Percentiles rank a stretch among this genome's conserved stretches.
Evolutionary conservation across 2,329 filamentous ascomycete genomes (phyloP).

Genomic region (Acrocalymma vagum): DNA sequence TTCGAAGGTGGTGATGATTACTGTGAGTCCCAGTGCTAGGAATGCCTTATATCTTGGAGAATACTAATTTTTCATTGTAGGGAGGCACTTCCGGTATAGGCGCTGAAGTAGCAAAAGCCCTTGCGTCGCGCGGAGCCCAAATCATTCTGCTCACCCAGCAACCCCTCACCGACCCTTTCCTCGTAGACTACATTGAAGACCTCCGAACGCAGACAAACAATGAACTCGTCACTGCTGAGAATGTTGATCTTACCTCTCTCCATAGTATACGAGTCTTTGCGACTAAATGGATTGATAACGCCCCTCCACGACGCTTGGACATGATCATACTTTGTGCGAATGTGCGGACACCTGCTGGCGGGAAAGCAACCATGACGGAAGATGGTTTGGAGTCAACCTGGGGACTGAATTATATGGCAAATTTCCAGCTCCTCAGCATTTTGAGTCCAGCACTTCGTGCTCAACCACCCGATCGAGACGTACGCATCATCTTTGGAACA

Average conservation of each 20-base stretch:
- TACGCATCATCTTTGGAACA: conserved; percentile 84
- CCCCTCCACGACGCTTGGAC: conserved; percentile 86
- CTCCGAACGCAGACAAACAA: conserved; percentile 80
- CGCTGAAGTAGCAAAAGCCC: conserved; percentile 74
- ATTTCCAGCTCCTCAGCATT: conserved; percentile 93
- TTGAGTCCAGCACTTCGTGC: conserved; percentile 88
- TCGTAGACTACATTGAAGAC: conserved; percentile 92
- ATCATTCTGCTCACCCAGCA: conserved; percentile 88
- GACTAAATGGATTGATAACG: conserved; percentile 97
- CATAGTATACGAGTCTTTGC: conserved; percentile 92
- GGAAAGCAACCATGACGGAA: conserved; percentile 66
- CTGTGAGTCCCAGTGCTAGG: conserved; percentile 59
- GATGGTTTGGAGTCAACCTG: conserved; percentile 90
- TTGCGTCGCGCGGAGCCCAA: conserved; percentile 87
- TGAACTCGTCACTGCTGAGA: conserved; percentile 91
- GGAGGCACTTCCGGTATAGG: conserved; percentile 94
- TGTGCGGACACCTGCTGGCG: conserved; percentile 74
- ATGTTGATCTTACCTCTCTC: conserved; percentile 88
- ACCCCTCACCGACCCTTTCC: conserved; percentile 82
- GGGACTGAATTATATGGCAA: conserved; percentile 94
- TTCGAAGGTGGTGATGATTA: conserved; percentile 92
- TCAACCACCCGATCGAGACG: conserved; percentile 92
- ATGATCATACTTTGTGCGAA: conserved; percentile 90
- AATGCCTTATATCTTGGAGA: background rate
- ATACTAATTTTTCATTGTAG: conserved; percentile 49